phyloP scores from a whole-genome alignment of 2,329 filamentous ascomycete genomes.

The Talaromyces albobiverticillius region DNA sequence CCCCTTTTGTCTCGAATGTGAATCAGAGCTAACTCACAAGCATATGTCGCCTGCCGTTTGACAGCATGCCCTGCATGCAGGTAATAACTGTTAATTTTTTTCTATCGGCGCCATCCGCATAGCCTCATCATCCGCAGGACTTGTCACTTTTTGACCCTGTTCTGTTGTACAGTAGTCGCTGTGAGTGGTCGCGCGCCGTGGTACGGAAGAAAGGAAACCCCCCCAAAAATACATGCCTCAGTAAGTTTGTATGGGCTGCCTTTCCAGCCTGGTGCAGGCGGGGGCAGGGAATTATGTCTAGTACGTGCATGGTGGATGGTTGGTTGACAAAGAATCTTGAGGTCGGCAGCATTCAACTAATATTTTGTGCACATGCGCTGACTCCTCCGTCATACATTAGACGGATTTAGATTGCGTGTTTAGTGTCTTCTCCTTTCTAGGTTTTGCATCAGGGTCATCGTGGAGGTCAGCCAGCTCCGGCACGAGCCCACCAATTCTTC shows the following conservation, averaged over 20 bases:
- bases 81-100: neutral
- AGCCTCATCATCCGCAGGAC: neutral
- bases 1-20: neutral
- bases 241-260: neutral
- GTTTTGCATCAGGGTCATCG: neutral
- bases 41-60: constrained; percentile 1
- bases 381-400: constrained; percentile 13
- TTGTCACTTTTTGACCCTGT: neutral
- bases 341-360: constrained; percentile 1
- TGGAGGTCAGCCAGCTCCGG: neutral
- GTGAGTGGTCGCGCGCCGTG: neutral
- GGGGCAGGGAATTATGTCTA: constrained; percentile 1
- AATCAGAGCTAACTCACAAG: neutral
- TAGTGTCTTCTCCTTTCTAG: neutral
- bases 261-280: constrained; percentile 6
- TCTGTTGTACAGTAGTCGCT: neutral
- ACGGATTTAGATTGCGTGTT: constrained; percentile 6
- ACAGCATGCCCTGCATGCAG: neutral
- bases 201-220: neutral
- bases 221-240: neutral
- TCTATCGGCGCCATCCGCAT: neutral
- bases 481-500: neutral
- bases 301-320: constrained; percentile 2
- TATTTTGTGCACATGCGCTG: constrained; percentile 11
- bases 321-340: constrained; percentile 9